Conservation (phyloP, 2,329 filamentous ascomycete genomes). For the Incumbomyces lentus region DNA sequence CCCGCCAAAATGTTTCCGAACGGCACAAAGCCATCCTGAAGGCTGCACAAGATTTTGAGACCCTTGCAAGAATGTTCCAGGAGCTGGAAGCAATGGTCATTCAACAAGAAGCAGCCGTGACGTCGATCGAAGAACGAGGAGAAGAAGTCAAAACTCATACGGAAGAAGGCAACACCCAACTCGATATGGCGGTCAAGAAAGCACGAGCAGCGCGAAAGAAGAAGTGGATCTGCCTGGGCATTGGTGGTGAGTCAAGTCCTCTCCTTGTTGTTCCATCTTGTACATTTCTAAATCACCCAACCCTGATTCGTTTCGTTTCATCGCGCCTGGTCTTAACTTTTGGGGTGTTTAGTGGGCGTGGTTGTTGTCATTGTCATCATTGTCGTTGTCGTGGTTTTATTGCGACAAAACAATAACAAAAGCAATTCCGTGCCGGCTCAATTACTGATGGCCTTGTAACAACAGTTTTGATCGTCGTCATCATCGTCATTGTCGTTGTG, state of each 20-base stretch:
- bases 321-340: background rate
- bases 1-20: slow-evolving; percentile 67
- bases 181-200: slow-evolving; percentile 69
- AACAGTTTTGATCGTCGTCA: slow-evolving; percentile 44
- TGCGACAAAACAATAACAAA: background rate
- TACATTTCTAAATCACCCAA: background rate
- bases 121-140: slow-evolving; percentile 74
- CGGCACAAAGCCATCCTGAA: slow-evolving; percentile 81
- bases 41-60: slow-evolving; percentile 82
- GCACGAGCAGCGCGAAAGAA: slow-evolving; percentile 72
- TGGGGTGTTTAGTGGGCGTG: slow-evolving; percentile 2
- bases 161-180: slow-evolving; percentile 72
- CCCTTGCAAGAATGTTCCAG: slow-evolving; percentile 78
- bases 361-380: slow-evolving; percentile 5
- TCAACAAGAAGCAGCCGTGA: slow-evolving; percentile 72
- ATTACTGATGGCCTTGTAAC: slow-evolving; percentile 3
- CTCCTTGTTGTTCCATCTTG: background rate
- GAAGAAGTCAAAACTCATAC: slow-evolving; percentile 79
- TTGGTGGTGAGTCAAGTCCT: slow-evolving; percentile 45
- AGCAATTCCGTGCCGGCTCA: slow-evolving; percentile 9
- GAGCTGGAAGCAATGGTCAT: slow-evolving; percentile 78
- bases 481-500: slow-evolving; percentile 39
- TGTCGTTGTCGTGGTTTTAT: slow-evolving; percentile 6
- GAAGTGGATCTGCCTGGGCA: slow-evolving; percentile 93
- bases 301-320: slow-evolving; percentile 6